A percentile compares a stretch with the other conserved stretches of the same genome.
Evolutionary conservation across 805 yeast species (phyloP).

Genomic region (Barnettozyma salicaria): DNA sequence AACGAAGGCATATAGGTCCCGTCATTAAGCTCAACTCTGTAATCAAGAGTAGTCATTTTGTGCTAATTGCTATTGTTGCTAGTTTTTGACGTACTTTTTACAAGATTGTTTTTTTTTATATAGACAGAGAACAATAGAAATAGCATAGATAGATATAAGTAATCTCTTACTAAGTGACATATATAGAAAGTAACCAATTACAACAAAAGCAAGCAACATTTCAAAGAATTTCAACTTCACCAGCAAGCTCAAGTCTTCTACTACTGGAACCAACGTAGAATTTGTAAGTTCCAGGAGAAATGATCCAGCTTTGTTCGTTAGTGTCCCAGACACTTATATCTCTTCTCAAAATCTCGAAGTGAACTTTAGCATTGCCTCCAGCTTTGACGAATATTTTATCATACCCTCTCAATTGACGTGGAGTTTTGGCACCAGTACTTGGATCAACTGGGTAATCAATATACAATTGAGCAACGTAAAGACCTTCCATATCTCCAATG

Average conservation of each 20-base stretch:
- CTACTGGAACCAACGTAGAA: slow-evolving; percentile 47
- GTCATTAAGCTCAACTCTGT: slow-evolving; percentile 36
- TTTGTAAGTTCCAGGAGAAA: slow-evolving; percentile 49
- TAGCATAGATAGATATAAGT: neutral
- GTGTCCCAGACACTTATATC: slow-evolving; percentile 56
- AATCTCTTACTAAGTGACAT: neutral
- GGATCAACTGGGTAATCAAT: slow-evolving; percentile 38
- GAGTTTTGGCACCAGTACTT: slow-evolving; percentile 38
- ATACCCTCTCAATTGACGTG: slow-evolving; percentile 50
- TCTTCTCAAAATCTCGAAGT: slow-evolving; percentile 42
- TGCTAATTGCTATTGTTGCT: neutral
- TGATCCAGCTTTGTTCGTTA: slow-evolving; percentile 49
- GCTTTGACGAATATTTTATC: slow-evolving; percentile 45
- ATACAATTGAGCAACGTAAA: slow-evolving; percentile 47
- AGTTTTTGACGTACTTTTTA: neutral
- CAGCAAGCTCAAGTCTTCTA: slow-evolving; percentile 40
- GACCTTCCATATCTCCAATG: slow-evolving; percentile 41
- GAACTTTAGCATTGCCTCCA: slow-evolving; percentile 33
- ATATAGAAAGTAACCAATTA: neutral
- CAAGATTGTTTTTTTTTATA: neutral
- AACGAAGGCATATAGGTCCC: slow-evolving; percentile 59
- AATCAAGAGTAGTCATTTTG: slow-evolving; percentile 18
- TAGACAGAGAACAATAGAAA: neutral
- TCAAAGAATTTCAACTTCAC: slow-evolving; percentile 28
- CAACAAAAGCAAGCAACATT: neutral